Conservation (phyloP, 345 rosid species). For the Sisymbrium irio region DNA sequence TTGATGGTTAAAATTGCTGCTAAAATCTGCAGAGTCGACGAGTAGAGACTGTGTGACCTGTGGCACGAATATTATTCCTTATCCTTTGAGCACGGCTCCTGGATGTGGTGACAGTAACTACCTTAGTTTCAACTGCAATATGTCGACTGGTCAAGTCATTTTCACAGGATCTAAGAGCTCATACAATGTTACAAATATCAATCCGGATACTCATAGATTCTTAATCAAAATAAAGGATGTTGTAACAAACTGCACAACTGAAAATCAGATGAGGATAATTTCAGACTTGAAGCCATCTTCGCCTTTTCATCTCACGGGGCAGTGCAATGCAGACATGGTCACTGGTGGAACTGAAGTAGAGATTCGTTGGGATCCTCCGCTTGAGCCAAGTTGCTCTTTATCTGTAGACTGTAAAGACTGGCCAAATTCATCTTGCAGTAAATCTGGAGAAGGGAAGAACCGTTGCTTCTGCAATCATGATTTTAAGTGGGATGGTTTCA, state of each 20-base stretch:
- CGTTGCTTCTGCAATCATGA: constrained; percentile 49
- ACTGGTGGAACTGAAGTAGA: constrained; percentile 43
- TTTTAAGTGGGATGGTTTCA: constrained; percentile 46
- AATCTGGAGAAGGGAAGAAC: constrained; percentile 29
- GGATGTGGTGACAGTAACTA: constrained; percentile 65
- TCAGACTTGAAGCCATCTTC: constrained; percentile 31
- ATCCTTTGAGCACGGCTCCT: constrained; percentile 59
- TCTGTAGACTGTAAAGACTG: constrained; percentile 57
- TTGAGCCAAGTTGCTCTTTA: constrained; percentile 50
- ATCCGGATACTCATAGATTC: constrained; percentile 37
- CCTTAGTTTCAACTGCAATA: constrained; percentile 48
- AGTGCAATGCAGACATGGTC: constrained; percentile 35
- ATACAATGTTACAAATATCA: constrained; percentile 46
- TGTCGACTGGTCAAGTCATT: constrained; percentile 41
- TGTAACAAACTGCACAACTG: constrained; percentile 23
- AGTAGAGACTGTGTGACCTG: constrained; percentile 47
- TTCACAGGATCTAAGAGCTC: constrained; percentile 36
- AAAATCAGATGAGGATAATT: not conserved
- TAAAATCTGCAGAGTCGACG: constrained; percentile 40
- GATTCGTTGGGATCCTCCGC: constrained; percentile 53
- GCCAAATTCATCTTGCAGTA: constrained; percentile 51
- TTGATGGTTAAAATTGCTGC: not conserved
- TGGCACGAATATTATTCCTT: constrained; percentile 51
- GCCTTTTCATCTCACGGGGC: constrained; percentile 38
- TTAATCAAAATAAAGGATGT: constrained; percentile 33